Base-by-base conservation (phyloP, 2,329 filamentous ascomycete genomes). In the Dendrostoma leiphaemia region DNA sequence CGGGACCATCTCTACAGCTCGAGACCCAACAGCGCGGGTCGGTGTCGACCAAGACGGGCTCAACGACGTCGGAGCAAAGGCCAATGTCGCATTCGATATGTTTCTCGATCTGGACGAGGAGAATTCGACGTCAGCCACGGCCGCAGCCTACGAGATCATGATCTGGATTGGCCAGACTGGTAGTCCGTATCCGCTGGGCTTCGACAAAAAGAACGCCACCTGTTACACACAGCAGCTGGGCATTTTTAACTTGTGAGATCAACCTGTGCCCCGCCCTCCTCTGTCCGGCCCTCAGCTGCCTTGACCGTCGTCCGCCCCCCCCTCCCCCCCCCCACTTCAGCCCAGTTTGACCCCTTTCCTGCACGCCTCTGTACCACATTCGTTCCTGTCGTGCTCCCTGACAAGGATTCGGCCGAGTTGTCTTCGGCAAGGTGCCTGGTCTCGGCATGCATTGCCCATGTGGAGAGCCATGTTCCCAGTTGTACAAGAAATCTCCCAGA, bases 31-130 rank as follows among this genome's bases (percentile, higher is more conserved):
- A 35, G 53, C 21, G 32, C 45, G 41, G 56, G 54, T 59, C n/a
- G 59, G 51, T n/a, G 28, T 66, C 24, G 56, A 67, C 55, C 49
- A 54, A 29, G 48, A 24, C 29, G 64, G 61, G 48, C 60, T 69
- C 32, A 51, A 54, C 10, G 40, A 56, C 4, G 34, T 58, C 4
- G 60, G 56, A 26, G 60, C 62, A 19, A 60, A 58, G 15, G 61
- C 64, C 37, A 69, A 69, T 46, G 65, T 66, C 26, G 67, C 67
- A 8, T 69, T 67, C 57, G 67, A 69, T 55, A 59, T 69, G 34
- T 69, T 69, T 56, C 61, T 62, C 24, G 67, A 69, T 60, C 61
- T 50, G 45, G 61, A 67, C 56, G 48, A 59, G 23, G 53, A 41
- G 10, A 60, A 57, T 6, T 58, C 67, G 2, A 58, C 60, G 21